A percentile compares a stretch with the other conserved stretches of the same genome.
These are phyloP conservation scores for Agapanthus africanus DNA, from an alignment of 106 monocot species.

Conservation along the genomic window DNA sequence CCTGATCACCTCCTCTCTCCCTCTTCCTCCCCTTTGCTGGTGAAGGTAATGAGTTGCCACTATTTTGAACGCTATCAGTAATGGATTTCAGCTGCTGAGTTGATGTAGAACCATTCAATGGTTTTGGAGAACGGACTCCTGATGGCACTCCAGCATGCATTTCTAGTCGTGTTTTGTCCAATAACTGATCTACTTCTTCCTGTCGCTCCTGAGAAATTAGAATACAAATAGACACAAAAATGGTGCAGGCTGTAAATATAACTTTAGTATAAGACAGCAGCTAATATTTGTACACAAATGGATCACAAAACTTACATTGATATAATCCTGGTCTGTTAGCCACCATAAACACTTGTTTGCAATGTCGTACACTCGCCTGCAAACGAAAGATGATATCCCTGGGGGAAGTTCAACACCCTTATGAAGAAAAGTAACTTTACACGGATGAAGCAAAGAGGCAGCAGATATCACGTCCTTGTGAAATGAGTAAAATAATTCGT, in stretches of 20 bases:
- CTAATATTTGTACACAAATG: neutral
- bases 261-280: neutral
- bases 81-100: slow-evolving; percentile 74
- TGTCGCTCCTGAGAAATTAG: slow-evolving; percentile 57
- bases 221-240: neutral
- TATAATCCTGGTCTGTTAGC: slow-evolving; percentile 93
- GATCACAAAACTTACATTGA: slow-evolving; percentile 52
- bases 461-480: slow-evolving; percentile 84
- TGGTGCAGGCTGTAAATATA: neutral
- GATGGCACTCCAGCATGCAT: slow-evolving; percentile 96
- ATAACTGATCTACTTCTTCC: slow-evolving; percentile 83
- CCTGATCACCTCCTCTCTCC: slow-evolving; percentile 57
- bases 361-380: slow-evolving; percentile 88
- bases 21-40: slow-evolving; percentile 74
- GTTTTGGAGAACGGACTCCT: slow-evolving; percentile 86
- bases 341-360: slow-evolving; percentile 94
- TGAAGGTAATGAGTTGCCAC: slow-evolving; percentile 29
- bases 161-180: slow-evolving; percentile 77
- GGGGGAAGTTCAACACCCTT: slow-evolving; percentile 76
- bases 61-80: slow-evolving; percentile 69
- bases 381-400: slow-evolving; percentile 83
- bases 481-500: slow-evolving; percentile 93
- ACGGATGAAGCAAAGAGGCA: slow-evolving; percentile 88
- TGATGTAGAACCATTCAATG: slow-evolving; percentile 53
- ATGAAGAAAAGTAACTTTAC: slow-evolving; percentile 87